A percentile compares a stretch with the other conserved stretches of the same genome.
These are phyloP conservation scores for Lepiota subincarnata DNA, from an alignment of 768 basidiomycete species.

Conservation along the genomic window DNA sequence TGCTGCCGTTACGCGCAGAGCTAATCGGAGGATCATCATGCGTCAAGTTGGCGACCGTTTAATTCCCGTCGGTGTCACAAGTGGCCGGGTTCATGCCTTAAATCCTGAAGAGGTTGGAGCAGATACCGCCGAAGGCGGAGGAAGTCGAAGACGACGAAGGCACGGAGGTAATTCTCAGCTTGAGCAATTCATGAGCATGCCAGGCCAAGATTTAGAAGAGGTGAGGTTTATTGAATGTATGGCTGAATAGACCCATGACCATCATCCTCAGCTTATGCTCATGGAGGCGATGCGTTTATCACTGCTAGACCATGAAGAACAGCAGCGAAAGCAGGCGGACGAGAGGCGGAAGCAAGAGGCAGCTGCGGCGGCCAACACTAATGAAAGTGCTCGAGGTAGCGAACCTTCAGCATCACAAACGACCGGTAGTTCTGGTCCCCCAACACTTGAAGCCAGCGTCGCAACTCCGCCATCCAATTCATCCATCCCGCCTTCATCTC, in stretches of 20 bases:
- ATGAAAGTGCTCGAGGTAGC: slow-evolving; percentile 11
- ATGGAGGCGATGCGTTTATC: slow-evolving; percentile 99
- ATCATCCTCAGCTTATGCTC: slow-evolving; percentile 74
- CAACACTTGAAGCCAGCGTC: slow-evolving; percentile 26
- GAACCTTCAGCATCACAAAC: slow-evolving; percentile 21
- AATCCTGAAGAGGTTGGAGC: slow-evolving; percentile 55
- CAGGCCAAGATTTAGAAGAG: slow-evolving; percentile 91
- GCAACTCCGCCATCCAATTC: slow-evolving; percentile 23
- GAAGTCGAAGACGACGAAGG: slow-evolving; percentile 57
- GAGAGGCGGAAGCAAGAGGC: slow-evolving; percentile 56
- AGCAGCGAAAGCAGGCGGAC: slow-evolving; percentile 73
- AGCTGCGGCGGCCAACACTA: slow-evolving; percentile 26
- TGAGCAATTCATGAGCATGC: slow-evolving; percentile 69
- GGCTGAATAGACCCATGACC: background rate
- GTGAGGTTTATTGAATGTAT: slow-evolving; percentile 37
- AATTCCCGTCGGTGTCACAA: slow-evolving; percentile 94
- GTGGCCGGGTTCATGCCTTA: slow-evolving; percentile 73
- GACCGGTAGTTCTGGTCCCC: slow-evolving; percentile 27
- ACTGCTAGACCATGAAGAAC: slow-evolving; percentile 91
- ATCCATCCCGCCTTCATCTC: slow-evolving; percentile 24
- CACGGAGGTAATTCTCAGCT: slow-evolving; percentile 53
- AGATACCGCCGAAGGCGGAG: slow-evolving; percentile 36
- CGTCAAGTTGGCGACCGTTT: slow-evolving; percentile 96
- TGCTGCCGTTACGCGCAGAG: slow-evolving; percentile 92
- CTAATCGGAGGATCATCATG: slow-evolving; percentile 96